Base-by-base conservation (phyloP, 2,329 filamentous ascomycete species). In the Fusarium tuaranense region DNA sequence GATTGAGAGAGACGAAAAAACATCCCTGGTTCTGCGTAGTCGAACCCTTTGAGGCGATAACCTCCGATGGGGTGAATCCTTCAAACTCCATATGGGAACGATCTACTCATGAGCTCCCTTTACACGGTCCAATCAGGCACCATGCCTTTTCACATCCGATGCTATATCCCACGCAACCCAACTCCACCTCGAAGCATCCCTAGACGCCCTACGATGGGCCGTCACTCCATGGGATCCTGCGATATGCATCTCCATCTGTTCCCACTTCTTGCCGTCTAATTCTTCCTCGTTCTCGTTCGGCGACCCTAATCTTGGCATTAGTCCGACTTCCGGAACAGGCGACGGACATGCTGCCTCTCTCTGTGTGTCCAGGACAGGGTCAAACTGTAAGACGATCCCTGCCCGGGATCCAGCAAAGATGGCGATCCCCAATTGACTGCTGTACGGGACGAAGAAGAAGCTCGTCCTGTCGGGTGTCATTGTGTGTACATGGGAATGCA, bases 281-380 rank as follows among this genome's bases (percentile, higher is more conserved):
- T n/a, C 34, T 46, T 20, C 18, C 25, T 34, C 13, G 18, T 34
- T 73, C 58, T 41, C 27, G 53, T 46, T 61, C 44, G 44, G 25
- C 16, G 16, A 4, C 5, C 44, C 41, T 16, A 39, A 25, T 39
- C 72, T 74, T 74, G 71, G 57, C 68, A 74, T 74, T 66, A 62
- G 51, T 67, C 68, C 68, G 71, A 72, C 53, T 61, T 72, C 72
- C 71, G 68, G 34, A 61, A 58, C 61, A 51, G 62, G 51, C 34
- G 25, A 65, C 32, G 44, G 67, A 20, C 22, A 62, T 32, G 18
- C 9, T 7, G 3, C 12, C 32, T 34, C 27, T 30, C 27, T 34
- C 32, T 34, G 4, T 34, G 10, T 53, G 53, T 55, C 25, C 13
- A 30, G 48, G 48, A 32, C 25, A 46, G 18, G 48, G 63, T 20